phyloP scores from a whole-genome alignment of 106 monocot species.

The Acorus calamus region DNA sequence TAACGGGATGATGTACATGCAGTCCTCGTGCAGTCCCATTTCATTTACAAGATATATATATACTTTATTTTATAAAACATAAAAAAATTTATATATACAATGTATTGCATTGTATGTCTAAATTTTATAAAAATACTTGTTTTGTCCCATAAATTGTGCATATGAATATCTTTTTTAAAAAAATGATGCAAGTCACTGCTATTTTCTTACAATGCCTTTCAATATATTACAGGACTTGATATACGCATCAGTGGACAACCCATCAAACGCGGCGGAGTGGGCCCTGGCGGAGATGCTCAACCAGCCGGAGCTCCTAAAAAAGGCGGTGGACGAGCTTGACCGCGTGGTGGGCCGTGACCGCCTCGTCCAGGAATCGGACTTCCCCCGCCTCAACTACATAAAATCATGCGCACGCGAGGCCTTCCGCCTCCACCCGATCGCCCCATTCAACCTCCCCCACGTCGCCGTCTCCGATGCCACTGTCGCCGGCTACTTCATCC shows the following conservation, averaged over 20 bases:
- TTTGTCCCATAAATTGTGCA: too few species aligned
- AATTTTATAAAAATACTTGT: too few species aligned
- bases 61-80: too few species aligned
- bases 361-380: slow-evolving; percentile 27
- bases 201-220: neutral
- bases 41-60: too few species aligned
- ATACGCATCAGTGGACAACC: slow-evolving; percentile 31
- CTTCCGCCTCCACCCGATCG: slow-evolving; percentile 30
- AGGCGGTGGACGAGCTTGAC: slow-evolving; percentile 29
- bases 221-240: slow-evolving; percentile 22
- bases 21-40: too few species aligned
- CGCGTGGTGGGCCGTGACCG: slow-evolving; percentile 30
- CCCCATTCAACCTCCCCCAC: slow-evolving; percentile 39
- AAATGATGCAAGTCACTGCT: too few species aligned
- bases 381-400: slow-evolving; percentile 23
- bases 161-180: too few species aligned
- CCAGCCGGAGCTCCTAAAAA: slow-evolving; percentile 14
- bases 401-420: slow-evolving; percentile 23
- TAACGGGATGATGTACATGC: too few species aligned
- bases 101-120: too few species aligned
- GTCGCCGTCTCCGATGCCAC: slow-evolving; percentile 14
- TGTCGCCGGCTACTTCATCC: slow-evolving; percentile 35
- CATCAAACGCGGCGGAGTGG: slow-evolving; percentile 38
- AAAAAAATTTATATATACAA: too few species aligned
- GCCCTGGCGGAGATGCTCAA: slow-evolving; percentile 37